These are phyloP conservation scores for Aspergillus haitiensis DNA, from an alignment of 495 filamentous ascomycete species.

Conservation along the genomic window DNA sequence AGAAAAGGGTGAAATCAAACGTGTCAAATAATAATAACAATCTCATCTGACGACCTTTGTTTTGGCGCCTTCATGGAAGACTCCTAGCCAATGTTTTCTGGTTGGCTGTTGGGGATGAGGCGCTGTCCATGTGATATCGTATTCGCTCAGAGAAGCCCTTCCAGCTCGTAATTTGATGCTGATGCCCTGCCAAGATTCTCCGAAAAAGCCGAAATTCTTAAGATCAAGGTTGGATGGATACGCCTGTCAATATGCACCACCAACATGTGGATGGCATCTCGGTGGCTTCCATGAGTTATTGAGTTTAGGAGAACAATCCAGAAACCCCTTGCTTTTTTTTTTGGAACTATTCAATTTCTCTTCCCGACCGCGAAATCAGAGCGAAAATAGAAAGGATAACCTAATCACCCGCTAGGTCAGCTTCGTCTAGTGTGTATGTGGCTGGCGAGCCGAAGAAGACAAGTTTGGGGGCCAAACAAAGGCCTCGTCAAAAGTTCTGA, in stretches of 20 bases:
- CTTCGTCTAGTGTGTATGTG: slow-evolving; percentile 17
- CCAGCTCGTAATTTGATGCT: not conserved
- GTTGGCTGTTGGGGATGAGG: slow-evolving; percentile 15
- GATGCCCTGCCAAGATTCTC: slow-evolving; percentile 1
- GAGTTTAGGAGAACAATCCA: slow-evolving; percentile 19
- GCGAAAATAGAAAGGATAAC: slow-evolving; percentile 16
- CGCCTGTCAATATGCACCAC: not conserved
- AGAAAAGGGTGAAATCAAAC: slow-evolving; percentile 18
- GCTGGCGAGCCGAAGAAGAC: slow-evolving; percentile 13
- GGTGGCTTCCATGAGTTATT: not conserved
- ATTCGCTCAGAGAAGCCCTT: slow-evolving; percentile 7
- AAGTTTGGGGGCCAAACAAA: slow-evolving; percentile 20
- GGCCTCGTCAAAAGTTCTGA: slow-evolving; percentile 9
- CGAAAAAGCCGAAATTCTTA: slow-evolving; percentile 1
- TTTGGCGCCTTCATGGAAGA: slow-evolving; percentile 12
- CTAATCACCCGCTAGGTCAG: slow-evolving; percentile 15
- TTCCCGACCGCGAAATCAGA: not conserved
- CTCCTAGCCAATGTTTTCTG: slow-evolving; percentile 17
- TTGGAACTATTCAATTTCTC: not conserved
- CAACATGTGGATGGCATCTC: not conserved
- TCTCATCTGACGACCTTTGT: slow-evolving; percentile 20
- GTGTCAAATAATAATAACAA: slow-evolving; percentile 10
- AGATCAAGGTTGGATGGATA: not conserved
- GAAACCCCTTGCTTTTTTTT: slow-evolving; percentile 12
- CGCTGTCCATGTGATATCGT: slow-evolving; percentile 20